These are phyloP conservation scores for Fusarium subglutinans DNA, from an alignment of 2,329 filamentous ascomycete species.

Conservation along the genomic window DNA sequence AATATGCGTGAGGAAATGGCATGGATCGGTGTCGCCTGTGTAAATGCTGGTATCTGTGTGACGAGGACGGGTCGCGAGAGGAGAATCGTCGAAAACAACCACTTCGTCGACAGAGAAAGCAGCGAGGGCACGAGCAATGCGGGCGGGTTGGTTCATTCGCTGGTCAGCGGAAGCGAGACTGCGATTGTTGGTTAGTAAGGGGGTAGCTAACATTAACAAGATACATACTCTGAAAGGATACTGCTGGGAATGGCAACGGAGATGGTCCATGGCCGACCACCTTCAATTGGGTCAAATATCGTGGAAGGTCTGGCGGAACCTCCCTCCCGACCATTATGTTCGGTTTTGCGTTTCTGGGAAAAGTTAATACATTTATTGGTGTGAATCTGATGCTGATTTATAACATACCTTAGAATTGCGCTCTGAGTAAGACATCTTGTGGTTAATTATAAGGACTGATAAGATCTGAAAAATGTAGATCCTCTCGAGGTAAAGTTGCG, in stretches of 20 bases:
- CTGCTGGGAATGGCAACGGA: conserved; percentile 83
- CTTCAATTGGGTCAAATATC: conserved; percentile 69
- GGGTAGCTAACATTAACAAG: too few species aligned
- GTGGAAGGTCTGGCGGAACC: conserved; percentile 73
- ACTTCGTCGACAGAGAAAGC: conserved; percentile 89
- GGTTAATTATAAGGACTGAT: background rate
- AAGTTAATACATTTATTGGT: background rate
- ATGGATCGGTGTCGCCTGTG: conserved; percentile 78
- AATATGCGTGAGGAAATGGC: conserved; percentile 81
- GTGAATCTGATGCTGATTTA: background rate
- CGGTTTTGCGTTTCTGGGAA: conserved; percentile 61
- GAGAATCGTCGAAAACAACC: conserved; percentile 79
- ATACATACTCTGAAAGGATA: conserved; percentile 74
- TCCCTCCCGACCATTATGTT: conserved; percentile 48
- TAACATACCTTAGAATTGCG: conserved; percentile 45
- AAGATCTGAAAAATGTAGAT: background rate
- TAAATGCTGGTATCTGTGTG: conserved; percentile 62
- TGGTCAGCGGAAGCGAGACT: conserved; percentile 79
- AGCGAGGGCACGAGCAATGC: conserved; percentile 81
- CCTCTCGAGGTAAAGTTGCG: background rate
- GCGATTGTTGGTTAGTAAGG: background rate
- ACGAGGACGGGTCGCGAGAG: conserved; percentile 54
- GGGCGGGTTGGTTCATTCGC: conserved; percentile 76
- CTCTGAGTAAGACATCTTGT: conserved; percentile 47
- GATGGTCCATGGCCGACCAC: conserved; percentile 75